Base-by-base conservation (phyloP, 2,329 filamentous ascomycete genomes). In the Colletotrichum lentis region DNA sequence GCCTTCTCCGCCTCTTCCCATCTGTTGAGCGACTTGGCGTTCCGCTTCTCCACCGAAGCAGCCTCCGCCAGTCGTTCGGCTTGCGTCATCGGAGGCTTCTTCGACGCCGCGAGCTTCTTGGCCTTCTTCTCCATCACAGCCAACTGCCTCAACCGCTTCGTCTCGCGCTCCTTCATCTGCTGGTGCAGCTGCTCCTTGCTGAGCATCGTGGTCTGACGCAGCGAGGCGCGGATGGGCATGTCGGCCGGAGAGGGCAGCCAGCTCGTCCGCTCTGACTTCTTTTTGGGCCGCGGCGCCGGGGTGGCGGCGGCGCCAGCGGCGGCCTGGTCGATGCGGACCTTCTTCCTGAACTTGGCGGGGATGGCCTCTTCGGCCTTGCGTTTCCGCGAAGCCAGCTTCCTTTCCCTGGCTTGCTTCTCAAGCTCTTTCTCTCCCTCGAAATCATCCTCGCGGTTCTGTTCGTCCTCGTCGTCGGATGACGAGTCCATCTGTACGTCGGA, bases 1-100 rank as follows among this genome's bases (percentile, higher is more conserved):
- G 91, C 89, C 79, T 93, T 94, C 80, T 99, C 96, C 7, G 93
- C 92, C 77, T 93, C 91, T 78, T 98, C 94, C 94, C 95, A 98
- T 64, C 93, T 86, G 75, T 95, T 97, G 75, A 97, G 81, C 78
- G 91, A 98, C 84, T 93, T 96, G 73, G 91, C 87, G 78, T 99
- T 97, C 73, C 90, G 85, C 78, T 91, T 91, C 79, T 98, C 96
- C 7, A 96, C 90, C 60, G 90, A 82, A 20, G 90, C 92, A 1
- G 94, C 94, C 78, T 97, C 93, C 35, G 88, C 90, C 35, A 97
- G 84, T 44, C 94, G 87, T 77, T 98, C 90, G 52, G 88, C 93
- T 78, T 97, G 95, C 6, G 94, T 97, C 88, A 97, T 89, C 35
- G 91, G 86, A 67, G 91, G 91, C 62, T 92, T 92, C 78, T 93